phyloP scores from a whole-genome alignment of 164 flowering plant species.

The Hamamelis virginiana region DNA sequence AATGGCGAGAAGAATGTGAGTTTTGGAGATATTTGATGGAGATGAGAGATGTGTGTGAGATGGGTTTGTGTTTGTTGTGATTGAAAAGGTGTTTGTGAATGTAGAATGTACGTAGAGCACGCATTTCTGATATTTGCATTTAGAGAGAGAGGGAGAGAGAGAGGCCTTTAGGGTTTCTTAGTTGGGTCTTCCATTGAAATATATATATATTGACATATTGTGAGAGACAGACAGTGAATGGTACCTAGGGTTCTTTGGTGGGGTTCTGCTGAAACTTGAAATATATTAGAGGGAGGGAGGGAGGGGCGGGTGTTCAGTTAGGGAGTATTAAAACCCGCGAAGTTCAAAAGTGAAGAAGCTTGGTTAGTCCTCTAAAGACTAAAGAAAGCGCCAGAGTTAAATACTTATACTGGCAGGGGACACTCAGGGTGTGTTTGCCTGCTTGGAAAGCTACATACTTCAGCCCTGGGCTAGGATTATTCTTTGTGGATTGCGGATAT shows the following conservation, averaged over 20 bases:
- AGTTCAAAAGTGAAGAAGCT: constrained; percentile 4
- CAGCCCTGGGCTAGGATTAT: no score
- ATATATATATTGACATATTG: no score
- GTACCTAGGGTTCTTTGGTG: not conserved
- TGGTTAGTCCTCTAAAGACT: no score
- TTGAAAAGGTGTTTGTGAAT: constrained; percentile 21
- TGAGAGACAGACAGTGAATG: not conserved
- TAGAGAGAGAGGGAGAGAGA: not conserved
- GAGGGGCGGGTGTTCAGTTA: not conserved
- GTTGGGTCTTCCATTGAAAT: not conserved
- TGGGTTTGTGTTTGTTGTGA: constrained; percentile 6
- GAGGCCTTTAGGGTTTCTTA: not conserved
- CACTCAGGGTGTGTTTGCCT: no score
- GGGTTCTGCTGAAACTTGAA: no score
- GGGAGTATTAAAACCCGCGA: constrained; percentile 5
- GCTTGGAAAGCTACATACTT: no score
- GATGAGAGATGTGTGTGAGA: constrained; percentile 7
- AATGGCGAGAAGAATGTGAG: constrained; percentile 17
- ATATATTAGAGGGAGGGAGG: no score
- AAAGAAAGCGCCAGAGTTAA: no score
- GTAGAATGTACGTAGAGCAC: constrained; percentile 29
- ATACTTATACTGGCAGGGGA: no score
- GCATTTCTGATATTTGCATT: constrained; percentile 53
- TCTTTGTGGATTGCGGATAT: no score
- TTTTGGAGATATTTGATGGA: constrained; percentile 8